Conservation (phyloP, 2,329 filamentous ascomycete species). For the Scopulariopsis brevicaulis region DNA sequence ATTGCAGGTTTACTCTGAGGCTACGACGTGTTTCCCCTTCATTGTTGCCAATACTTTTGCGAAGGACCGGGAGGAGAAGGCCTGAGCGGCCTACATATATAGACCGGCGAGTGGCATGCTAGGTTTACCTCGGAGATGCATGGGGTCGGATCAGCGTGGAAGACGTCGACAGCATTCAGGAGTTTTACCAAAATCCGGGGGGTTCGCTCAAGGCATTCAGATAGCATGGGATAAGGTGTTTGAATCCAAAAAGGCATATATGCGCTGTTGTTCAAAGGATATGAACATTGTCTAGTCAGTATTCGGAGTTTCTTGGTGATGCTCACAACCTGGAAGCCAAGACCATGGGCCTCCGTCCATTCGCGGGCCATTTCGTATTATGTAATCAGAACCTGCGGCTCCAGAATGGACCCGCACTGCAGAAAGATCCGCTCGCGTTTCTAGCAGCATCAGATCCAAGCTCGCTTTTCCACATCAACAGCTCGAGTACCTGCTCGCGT, state of each 20-base stretch:
- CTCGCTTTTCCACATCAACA: not conserved
- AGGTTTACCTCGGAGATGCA: not conserved
- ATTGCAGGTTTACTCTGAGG: conserved; percentile 49
- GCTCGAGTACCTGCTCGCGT: not conserved
- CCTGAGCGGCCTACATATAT: not conserved
- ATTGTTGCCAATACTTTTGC: conserved; percentile 59
- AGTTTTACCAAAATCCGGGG: not conserved
- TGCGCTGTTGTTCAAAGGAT: not conserved
- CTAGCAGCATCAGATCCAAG: not conserved
- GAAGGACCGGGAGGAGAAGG: conserved; percentile 25
- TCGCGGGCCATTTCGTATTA: no score
- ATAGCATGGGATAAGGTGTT: not conserved
- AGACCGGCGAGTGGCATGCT: not conserved
- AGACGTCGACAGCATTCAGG: not conserved
- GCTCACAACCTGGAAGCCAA: no score
- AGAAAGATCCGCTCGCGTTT: not conserved
- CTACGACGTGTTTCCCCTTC: conserved; percentile 53
- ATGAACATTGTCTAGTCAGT: no score
- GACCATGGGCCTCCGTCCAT: not conserved
- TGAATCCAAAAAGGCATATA: not conserved
- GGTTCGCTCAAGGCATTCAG: not conserved
- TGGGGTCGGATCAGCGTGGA: not conserved
- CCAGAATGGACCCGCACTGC: not conserved
- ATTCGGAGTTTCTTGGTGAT: not conserved
- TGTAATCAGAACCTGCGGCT: not conserved